Base-by-base conservation (phyloP, 192 early-diverging fungal genomes). In the Umbelopsis sp. region DNA sequence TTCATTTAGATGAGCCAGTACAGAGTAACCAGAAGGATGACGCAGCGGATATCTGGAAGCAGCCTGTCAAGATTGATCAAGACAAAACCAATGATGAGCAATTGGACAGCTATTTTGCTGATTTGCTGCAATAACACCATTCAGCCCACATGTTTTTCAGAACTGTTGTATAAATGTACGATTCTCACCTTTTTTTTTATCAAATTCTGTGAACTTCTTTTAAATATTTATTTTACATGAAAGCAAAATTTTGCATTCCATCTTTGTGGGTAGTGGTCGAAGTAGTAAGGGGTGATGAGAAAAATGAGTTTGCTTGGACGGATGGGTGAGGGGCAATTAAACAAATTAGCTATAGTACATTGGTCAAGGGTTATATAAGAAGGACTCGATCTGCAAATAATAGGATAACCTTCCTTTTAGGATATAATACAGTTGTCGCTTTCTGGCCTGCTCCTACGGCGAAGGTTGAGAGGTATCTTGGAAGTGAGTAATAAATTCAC, bases 91-190 rank as follows among this genome's bases (percentile, higher is more conserved):
- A 56, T 21, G 81, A 85, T 34, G 86, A 91, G 43, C 90, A 91
- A 45, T 82, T 90, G 77, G 90, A 91, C 34, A 85, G 85, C 38
- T 91, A 84, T 52, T 89, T 91, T 74, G 81, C 77, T 25, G 85
- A 86, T 65, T 69, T 91, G 45, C 82, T 91, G 45, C 68, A 81
- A 56, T 90, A 74, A 85, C 12, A 11, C 4, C 7, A 11, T 41
- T 6, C 9, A 21, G n/a, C 29, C 16, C 11, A 20, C n/a, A 32
- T 16, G 10, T 20, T 17, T 29, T 32, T 14, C 31, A 29, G 3
- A 9, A 16, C 26, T 32, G 20, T 32, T 20, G 5, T 26, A 24
- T 53, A 53, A 8, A 53, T 11, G 2, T 22, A 25, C 11, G 22
- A 21, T 53, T 26, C 0, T 22, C 52, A 53, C 9, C 10, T 53